Evolutionary conservation across 352 stramenopile genomes (phyloP).

Genomic region (Globisporangium radiosum): DNA sequence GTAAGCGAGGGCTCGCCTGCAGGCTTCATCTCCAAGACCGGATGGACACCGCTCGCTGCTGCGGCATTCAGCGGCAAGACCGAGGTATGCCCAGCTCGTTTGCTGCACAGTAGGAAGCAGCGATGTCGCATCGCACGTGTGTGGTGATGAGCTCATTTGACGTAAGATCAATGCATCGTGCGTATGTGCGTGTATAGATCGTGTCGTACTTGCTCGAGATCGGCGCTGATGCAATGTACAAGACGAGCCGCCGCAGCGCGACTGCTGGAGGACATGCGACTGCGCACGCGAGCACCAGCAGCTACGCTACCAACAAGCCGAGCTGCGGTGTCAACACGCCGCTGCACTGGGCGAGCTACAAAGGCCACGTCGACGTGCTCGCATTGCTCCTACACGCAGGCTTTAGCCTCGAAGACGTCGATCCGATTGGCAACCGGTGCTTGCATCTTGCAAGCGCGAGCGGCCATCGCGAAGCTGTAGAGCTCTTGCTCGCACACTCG

Average conservation of each 20-base stretch:
- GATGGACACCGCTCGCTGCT: slow-evolving; percentile 63
- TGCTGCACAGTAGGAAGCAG: no score
- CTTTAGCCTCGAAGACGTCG: slow-evolving; percentile 56
- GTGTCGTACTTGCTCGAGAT: slow-evolving; percentile 66
- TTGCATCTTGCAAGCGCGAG: slow-evolving; percentile 70
- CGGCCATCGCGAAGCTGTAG: slow-evolving; percentile 55
- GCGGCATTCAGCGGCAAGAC: slow-evolving; percentile 58
- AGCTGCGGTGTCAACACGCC: slow-evolving; percentile 52
- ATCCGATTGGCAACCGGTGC: slow-evolving; percentile 65
- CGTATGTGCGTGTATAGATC: slow-evolving; percentile 18
- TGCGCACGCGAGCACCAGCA: slow-evolving; percentile 1
- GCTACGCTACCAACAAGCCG: slow-evolving; percentile 8
- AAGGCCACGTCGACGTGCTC: slow-evolving; percentile 61
- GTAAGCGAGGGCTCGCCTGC: slow-evolving; percentile 41
- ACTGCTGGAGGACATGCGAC: neutral
- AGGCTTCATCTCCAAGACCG: slow-evolving; percentile 70
- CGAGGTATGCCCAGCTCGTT: slow-evolving; percentile 27
- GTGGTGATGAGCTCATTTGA: neutral
- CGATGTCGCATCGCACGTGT: no score
- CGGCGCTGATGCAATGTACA: slow-evolving; percentile 68
- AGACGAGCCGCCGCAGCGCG: slow-evolving; percentile 24
- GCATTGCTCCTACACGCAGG: slow-evolving; percentile 57
- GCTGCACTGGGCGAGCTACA: slow-evolving; percentile 85
- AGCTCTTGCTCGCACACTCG: slow-evolving; percentile 66
- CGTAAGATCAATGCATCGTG: neutral